Conservation (phyloP, 306 rosid genomes). For the Fragaria iinumae region DNA sequence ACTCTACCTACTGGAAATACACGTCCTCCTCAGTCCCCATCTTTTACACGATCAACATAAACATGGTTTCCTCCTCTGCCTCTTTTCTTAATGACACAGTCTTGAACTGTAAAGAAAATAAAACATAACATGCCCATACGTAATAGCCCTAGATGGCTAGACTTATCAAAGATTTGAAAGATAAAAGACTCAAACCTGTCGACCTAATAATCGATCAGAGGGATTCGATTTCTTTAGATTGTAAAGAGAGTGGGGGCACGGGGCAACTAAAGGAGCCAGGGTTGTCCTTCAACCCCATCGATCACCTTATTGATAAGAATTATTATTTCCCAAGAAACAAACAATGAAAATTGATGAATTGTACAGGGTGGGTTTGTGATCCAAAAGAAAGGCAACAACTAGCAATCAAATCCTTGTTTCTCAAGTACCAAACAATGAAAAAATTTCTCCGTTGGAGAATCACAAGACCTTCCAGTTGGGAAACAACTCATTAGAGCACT, state of each 20-base stretch:
- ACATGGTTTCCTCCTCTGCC: neutral
- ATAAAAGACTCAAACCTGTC: neutral
- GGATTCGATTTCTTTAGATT: neutral
- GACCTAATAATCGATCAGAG: neutral
- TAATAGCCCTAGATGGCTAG: neutral
- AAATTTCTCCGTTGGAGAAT: constrained; percentile 35
- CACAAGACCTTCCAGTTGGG: constrained; percentile 53
- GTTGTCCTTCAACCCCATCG: neutral
- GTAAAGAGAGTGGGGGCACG: neutral
- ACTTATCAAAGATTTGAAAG: neutral
- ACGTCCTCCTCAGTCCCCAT: neutral
- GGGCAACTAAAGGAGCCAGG: neutral
- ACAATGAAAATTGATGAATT: constrained; percentile 12
- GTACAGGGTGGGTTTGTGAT: neutral
- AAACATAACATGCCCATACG: neutral
- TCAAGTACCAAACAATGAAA: constrained; percentile 39
- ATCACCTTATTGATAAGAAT: neutral
- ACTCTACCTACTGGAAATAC: neutral
- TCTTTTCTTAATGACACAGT: neutral
- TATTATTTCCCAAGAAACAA: neutral
- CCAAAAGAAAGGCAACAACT: constrained; percentile 46
- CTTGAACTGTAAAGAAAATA: neutral
- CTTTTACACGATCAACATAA: neutral
- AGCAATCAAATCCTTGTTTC: constrained; percentile 77
- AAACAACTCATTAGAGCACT: constrained; percentile 83